Evolutionary conservation across 306 rosid genomes (phyloP).

Genomic region (Alnus glutinosa): DNA sequence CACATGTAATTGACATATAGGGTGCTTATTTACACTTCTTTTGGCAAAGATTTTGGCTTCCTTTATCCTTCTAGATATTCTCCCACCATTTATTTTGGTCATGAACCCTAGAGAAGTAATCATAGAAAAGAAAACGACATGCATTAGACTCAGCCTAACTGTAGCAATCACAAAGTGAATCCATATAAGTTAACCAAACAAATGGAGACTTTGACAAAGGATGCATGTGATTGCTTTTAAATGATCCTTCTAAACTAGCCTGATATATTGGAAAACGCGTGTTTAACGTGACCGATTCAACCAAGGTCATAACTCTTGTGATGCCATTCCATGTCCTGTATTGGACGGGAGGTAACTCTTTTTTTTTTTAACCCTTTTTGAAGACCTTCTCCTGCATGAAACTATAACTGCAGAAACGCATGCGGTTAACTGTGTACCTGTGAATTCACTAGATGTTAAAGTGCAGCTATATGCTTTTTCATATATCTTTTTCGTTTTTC

Average conservation of each 20-base stretch:
- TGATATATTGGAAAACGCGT: neutral
- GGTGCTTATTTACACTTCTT: neutral
- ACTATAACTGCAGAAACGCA: neutral
- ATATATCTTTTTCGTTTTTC: neutral
- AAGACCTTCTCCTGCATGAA: neutral
- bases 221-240: neutral
- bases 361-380: neutral
- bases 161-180: neutral
- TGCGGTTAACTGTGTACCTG: neutral
- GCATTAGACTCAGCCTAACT: neutral
- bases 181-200: neutral
- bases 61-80: neutral
- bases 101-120: neutral
- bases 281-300: neutral
- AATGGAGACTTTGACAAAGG: neutral
- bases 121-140: neutral
- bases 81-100: neutral
- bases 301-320: neutral
- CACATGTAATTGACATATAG: neutral
- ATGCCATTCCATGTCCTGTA: neutral
- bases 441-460: neutral
- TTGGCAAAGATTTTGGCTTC: neutral
- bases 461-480: neutral
- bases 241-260: neutral
- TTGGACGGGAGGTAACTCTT: neutral